phyloP scores from a whole-genome alignment of 129 eudicot genomes.

The Chrysanthemum lavandulifolium region DNA sequence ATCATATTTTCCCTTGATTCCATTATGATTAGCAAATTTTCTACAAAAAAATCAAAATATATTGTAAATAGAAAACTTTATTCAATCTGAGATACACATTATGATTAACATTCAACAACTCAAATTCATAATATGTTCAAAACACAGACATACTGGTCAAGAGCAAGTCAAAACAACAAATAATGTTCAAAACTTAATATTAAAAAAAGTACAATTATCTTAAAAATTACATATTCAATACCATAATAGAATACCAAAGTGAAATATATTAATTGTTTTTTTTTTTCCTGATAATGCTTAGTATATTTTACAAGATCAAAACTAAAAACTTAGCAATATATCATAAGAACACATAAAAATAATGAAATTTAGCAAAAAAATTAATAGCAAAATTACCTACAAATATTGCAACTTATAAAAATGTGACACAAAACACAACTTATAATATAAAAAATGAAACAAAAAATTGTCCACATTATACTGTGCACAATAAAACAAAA shows the following conservation, averaged over 20 bases:
- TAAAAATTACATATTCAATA: too few relatives aligned
- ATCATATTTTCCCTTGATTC: slow-evolving; percentile 46
- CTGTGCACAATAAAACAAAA: background rate
- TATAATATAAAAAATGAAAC: background rate
- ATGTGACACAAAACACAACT: slow-evolving; percentile 12
- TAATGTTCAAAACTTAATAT: background rate
- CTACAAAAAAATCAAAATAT: slow-evolving; percentile 3
- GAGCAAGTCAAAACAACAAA: too few relatives aligned
- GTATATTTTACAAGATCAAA: slow-evolving; percentile 16
- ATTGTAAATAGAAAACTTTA: background rate
- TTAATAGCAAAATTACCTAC: slow-evolving; percentile 13
- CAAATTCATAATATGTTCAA: background rate
- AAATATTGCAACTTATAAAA: slow-evolving; percentile 14
- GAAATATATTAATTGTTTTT: too few relatives aligned
- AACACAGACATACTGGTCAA: too few relatives aligned
- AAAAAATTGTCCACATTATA: background rate
- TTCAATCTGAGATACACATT: slow-evolving; percentile 12
- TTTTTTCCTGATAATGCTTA: background rate
- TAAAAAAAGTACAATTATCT: too few relatives aligned
- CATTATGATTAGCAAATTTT: slow-evolving; percentile 36
- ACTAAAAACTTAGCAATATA: background rate
- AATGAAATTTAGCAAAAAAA: background rate
- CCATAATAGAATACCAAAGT: too few relatives aligned
- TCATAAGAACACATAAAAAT: background rate
- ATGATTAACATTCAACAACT: background rate